These are phyloP conservation scores for Monilinia fructigena DNA, from an alignment of 2,329 filamentous ascomycete genomes.

Conservation along the genomic window DNA sequence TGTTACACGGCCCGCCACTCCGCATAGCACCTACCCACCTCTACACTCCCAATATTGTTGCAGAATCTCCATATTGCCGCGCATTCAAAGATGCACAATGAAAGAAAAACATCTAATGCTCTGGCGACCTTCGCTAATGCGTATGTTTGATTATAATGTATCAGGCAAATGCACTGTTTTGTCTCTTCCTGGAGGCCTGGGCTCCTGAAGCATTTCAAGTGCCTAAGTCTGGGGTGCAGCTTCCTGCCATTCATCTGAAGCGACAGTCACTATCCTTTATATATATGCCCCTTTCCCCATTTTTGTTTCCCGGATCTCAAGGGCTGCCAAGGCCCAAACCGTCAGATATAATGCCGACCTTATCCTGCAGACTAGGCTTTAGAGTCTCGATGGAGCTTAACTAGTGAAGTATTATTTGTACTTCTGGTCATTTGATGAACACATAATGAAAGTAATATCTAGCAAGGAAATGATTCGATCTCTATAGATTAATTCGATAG, in stretches of 20 bases:
- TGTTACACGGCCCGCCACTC: conserved; percentile 23
- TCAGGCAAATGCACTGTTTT: not conserved
- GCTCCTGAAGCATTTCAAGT: not conserved
- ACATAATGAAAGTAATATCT: not conserved
- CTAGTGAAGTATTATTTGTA: not conserved
- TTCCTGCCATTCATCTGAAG: not conserved
- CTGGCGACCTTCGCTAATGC: not conserved
- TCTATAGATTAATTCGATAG: not conserved
- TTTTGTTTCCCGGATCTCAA: not conserved
- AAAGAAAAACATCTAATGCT: not conserved
- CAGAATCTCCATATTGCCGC: not conserved
- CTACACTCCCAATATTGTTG: not conserved
- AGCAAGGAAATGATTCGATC: not conserved
- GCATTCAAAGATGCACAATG: not conserved
- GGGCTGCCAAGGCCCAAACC: not conserved
- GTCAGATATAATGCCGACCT: not conserved
- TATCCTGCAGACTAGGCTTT: not conserved
- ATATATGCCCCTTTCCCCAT: not conserved
- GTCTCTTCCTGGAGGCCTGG: not conserved
- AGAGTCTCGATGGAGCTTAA: not conserved
- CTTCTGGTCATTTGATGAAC: conserved; percentile 9
- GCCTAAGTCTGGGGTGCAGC: conserved; percentile 15
- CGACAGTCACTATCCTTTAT: not conserved
- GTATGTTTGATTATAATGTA: not conserved
- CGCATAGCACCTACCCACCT: not conserved